These are phyloP conservation scores for Zanthoxylum bungeanum DNA, from an alignment of 345 rosid species.

Conservation along the genomic window DNA sequence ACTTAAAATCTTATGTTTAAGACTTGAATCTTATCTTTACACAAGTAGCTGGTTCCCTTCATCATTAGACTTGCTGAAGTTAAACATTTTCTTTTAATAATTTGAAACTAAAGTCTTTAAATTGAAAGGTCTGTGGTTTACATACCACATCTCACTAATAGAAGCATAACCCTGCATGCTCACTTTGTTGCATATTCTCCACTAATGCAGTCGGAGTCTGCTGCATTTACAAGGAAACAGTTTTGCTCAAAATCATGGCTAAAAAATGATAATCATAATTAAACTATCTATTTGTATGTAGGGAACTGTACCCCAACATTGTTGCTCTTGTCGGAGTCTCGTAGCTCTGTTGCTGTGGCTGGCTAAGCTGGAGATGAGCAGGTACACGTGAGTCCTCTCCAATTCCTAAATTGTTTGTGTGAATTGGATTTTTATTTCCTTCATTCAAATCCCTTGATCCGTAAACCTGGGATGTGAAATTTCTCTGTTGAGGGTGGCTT, in stretches of 20 bases:
- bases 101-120: slow-evolving; percentile 28
- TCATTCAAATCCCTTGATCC: slow-evolving; percentile 43
- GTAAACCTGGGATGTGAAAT: slow-evolving; percentile 34
- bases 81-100: slow-evolving; percentile 19
- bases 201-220: slow-evolving; percentile 58
- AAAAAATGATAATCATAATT: slow-evolving; percentile 1
- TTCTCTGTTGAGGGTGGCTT: slow-evolving; percentile 26
- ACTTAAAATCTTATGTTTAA: too few relatives aligned
- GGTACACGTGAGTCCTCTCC: slow-evolving; percentile 56
- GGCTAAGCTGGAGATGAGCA: slow-evolving; percentile 63
- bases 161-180: slow-evolving; percentile 37
- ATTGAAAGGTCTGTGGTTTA: slow-evolving; percentile 34
- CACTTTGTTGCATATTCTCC: slow-evolving; percentile 23
- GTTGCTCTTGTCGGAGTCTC: slow-evolving; percentile 44
- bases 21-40: slow-evolving; percentile 34
- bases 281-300: slow-evolving; percentile 22
- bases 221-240: slow-evolving; percentile 31
- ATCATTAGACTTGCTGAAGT: slow-evolving; percentile 25
- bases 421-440: slow-evolving; percentile 33
- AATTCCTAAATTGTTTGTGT: slow-evolving; percentile 39
- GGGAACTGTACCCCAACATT: slow-evolving; percentile 57
- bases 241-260: slow-evolving; percentile 21
- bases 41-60: slow-evolving; percentile 21
- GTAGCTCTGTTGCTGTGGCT: slow-evolving; percentile 48
- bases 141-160: slow-evolving; percentile 35